Evolutionary conservation across 75 land plant species (phyloP), one percentile per base, ranked within the genome.

Genomic region (Larix kaempferi): DNA sequence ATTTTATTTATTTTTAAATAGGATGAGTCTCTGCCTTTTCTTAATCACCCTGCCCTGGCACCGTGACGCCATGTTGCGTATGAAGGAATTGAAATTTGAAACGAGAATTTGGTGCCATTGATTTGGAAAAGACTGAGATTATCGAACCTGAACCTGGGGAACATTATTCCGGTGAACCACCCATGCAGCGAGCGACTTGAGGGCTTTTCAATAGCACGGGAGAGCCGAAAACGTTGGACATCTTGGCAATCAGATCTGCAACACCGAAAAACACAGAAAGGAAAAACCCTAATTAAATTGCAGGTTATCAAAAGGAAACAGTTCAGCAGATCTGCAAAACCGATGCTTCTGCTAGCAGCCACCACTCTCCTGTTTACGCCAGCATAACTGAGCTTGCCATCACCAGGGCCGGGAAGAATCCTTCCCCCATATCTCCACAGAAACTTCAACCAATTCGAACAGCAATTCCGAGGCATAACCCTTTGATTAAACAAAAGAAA

Each of bases 381-480:
- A 16, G 83, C 84, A 76, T 91, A 91, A 21, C 92, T 80, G 69
- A 91, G 94, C 81, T 81, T 81, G 56, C 87, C 88, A 81, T 89
- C 92, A 66, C 63, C 37, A 6, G 81, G 82, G 39, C 92, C 80
- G n/a, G 91, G 87, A 26, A 82, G 65, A 39, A 91, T 89, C 78
- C 78, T 87, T 52, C 94, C 94, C 44, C 85, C 89, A 74, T 82
- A 91, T 79, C 92, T 89, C 64, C 85, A 91, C 57, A 91, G 78
- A 25, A 91, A 81, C 82, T 91, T 91, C 74, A 85, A 80, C 25
- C 75, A 14, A 8, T 74, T 74, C 69, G 8, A 75, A 55, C 35
- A 57, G 29, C 5, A 39, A 62, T 62, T 77, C 60, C n/a, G n/a
- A n/a, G n/a, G n/a, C n/a, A n/a, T n/a, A n/a, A n/a, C n/a, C n/a